These are phyloP conservation scores for Pythium plurisporium DNA, from an alignment of 352 stramenopile genomes.

Conservation along the genomic window DNA sequence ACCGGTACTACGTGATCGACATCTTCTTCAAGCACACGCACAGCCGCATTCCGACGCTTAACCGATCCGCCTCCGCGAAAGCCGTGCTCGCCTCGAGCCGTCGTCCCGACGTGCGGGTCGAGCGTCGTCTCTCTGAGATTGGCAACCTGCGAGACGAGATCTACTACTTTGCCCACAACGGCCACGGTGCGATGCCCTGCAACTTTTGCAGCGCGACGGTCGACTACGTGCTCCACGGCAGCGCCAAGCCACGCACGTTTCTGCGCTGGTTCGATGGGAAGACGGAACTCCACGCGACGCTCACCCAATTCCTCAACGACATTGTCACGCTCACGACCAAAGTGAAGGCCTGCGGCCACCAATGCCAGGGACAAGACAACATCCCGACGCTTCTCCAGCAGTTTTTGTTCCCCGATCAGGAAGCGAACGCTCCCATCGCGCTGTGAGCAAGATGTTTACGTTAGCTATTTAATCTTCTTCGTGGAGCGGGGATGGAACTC, in stretches of 20 bases:
- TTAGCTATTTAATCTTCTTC: too few species aligned
- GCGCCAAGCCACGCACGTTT: slow-evolving; percentile 9
- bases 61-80: not conserved
- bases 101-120: slow-evolving; percentile 3
- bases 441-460: not conserved
- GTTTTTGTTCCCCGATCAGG: slow-evolving; percentile 3
- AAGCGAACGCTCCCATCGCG: not conserved
- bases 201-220: slow-evolving; percentile 7
- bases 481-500: not conserved
- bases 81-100: not conserved
- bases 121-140: slow-evolving; percentile 18
- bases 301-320: slow-evolving; percentile 14
- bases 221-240: slow-evolving; percentile 12
- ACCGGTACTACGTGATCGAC: slow-evolving; percentile 18
- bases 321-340: slow-evolving; percentile 14
- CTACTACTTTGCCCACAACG: slow-evolving; percentile 22
- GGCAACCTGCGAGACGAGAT: slow-evolving; percentile 18
- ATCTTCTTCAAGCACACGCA: slow-evolving; percentile 14
- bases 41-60: slow-evolving; percentile 11
- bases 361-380: slow-evolving; percentile 13
- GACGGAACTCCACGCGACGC: slow-evolving; percentile 1
- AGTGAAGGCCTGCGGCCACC: slow-evolving; percentile 6
- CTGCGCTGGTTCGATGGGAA: slow-evolving; percentile 1
- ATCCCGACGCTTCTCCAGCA: slow-evolving; percentile 9
- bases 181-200: slow-evolving; percentile 13